phyloP scores from a whole-genome alignment of 1,139 yeast genomes.

The Candida sojae region DNA sequence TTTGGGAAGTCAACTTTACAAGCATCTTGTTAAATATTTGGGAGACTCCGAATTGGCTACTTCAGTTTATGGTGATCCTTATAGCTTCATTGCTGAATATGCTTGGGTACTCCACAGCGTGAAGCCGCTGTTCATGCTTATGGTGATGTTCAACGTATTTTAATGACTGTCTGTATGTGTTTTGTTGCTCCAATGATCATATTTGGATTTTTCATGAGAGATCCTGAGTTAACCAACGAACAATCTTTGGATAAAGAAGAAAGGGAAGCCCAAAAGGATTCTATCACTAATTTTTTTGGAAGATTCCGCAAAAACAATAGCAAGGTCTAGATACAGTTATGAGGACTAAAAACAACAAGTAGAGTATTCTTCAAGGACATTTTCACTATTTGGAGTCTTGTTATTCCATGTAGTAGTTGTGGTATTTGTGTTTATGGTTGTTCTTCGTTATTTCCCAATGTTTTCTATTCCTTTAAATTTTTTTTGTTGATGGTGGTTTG shows the following conservation, averaged over 20 bases:
- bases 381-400: too few species aligned
- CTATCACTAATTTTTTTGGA: constrained; percentile 6
- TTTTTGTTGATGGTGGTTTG: too few species aligned
- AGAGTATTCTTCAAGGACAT: too few species aligned
- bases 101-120: constrained; percentile 36
- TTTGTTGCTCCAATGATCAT: constrained; percentile 36
- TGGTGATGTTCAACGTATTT: constrained; percentile 33
- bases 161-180: constrained; percentile 31
- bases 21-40: constrained; percentile 18
- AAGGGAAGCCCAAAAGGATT: constrained; percentile 11
- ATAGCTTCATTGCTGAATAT: constrained; percentile 24
- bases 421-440: too few species aligned
- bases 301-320: constrained; percentile 4
- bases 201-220: constrained; percentile 34
- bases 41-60: constrained; percentile 24
- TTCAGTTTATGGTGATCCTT: constrained; percentile 31
- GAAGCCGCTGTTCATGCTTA: constrained; percentile 31
- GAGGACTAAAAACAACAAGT: too few species aligned
- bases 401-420: too few species aligned
- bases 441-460: too few species aligned
- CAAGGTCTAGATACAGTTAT: not conserved
- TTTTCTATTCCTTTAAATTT: too few species aligned
- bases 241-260: constrained; percentile 21
- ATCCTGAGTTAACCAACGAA: constrained; percentile 28
- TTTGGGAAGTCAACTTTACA: constrained; percentile 36